Percentiles rank a stretch among this genome's conserved stretches.
Conservation (phyloP, 805 yeast species). For the Isabelozyma pseudorhagii region DNA sequence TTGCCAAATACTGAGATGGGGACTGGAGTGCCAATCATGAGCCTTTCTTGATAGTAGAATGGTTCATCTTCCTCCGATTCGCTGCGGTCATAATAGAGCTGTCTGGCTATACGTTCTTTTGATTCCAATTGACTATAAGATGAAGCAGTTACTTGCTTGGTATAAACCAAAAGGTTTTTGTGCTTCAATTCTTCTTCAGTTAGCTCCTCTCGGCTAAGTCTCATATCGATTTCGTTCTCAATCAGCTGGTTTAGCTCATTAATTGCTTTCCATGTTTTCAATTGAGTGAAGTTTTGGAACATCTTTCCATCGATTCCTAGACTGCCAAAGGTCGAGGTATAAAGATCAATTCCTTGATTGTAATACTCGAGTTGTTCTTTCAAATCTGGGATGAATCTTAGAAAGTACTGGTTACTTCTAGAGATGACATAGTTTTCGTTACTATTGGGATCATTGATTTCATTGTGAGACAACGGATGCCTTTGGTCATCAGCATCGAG, state of each 20-base stretch:
- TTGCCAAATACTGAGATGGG: conserved; percentile 26
- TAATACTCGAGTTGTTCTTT: conserved; percentile 22
- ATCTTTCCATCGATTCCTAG: conserved; percentile 36
- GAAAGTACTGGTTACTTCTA: conserved; percentile 30
- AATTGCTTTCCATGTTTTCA: conserved; percentile 32
- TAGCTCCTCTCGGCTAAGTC: conserved; percentile 23
- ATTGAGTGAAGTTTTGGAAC: conserved; percentile 18
- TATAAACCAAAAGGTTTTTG: conserved; percentile 23
- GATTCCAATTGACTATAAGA: conserved; percentile 1
- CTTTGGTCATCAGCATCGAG: conserved; percentile 26
- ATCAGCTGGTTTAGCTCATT: conserved; percentile 24
- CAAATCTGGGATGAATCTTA: conserved; percentile 39
- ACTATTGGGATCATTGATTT: conserved; percentile 34
- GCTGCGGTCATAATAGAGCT: conserved; percentile 3
- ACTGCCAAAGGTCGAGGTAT: conserved; percentile 22
- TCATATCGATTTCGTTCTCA: conserved; percentile 35
- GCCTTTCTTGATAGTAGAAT: conserved; percentile 10
- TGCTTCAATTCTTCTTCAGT: conserved; percentile 27
- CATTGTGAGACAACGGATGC: conserved; percentile 27
- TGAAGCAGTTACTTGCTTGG: conserved; percentile 1
- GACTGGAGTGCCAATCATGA: conserved; percentile 26
- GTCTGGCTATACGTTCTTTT: conserved; percentile 7
- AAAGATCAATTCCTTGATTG: conserved; percentile 20
- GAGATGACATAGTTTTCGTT: conserved; percentile 32
- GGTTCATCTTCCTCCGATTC: conserved; percentile 4